These are phyloP conservation scores for Sambucus nigra DNA, from an alignment of 129 eudicot species.

Conservation along the genomic window DNA sequence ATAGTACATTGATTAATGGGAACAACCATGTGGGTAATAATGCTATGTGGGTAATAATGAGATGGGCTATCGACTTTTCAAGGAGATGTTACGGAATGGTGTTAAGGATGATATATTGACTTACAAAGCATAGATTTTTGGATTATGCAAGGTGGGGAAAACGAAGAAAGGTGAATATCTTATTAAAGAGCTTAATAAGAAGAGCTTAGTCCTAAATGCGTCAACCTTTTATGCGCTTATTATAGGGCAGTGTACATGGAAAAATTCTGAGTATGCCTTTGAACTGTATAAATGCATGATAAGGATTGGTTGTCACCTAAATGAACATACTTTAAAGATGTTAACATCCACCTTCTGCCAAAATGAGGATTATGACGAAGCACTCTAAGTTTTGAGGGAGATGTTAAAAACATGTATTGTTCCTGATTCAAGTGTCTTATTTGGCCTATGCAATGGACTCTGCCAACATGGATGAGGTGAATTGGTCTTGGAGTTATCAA, in stretches of 20 bases:
- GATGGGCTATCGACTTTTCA: conserved; percentile 47
- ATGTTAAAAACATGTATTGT: conserved; percentile 45
- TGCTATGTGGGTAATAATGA: too few species aligned
- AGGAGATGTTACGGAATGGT: conserved; percentile 66
- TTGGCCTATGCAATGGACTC: conserved; percentile 45
- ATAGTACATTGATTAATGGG: conserved; percentile 55
- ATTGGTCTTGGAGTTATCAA: conserved; percentile 31
- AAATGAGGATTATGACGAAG: conserved; percentile 70
- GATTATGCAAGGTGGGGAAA: too few species aligned
- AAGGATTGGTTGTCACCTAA: conserved; percentile 62
- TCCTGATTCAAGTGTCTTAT: conserved; percentile 43
- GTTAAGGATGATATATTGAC: conserved; percentile 59
- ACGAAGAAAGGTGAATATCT: conserved; percentile 73
- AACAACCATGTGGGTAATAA: conserved; percentile 41
- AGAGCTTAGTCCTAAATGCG: conserved; percentile 59
- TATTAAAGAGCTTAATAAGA: conserved; percentile 71
- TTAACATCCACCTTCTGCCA: conserved; percentile 39
- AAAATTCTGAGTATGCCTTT: conserved; percentile 59
- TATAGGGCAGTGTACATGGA: conserved; percentile 60
- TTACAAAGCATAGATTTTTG: conserved; percentile 61
- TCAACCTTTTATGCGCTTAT: conserved; percentile 81
- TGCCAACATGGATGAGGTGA: conserved; percentile 35
- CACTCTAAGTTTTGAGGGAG: conserved; percentile 37
- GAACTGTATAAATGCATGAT: conserved; percentile 68
- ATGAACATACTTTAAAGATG: conserved; percentile 38